These are phyloP conservation scores for Phytophthora pseudosyringae DNA, from an alignment of 352 stramenopile species.

Conservation along the genomic window DNA sequence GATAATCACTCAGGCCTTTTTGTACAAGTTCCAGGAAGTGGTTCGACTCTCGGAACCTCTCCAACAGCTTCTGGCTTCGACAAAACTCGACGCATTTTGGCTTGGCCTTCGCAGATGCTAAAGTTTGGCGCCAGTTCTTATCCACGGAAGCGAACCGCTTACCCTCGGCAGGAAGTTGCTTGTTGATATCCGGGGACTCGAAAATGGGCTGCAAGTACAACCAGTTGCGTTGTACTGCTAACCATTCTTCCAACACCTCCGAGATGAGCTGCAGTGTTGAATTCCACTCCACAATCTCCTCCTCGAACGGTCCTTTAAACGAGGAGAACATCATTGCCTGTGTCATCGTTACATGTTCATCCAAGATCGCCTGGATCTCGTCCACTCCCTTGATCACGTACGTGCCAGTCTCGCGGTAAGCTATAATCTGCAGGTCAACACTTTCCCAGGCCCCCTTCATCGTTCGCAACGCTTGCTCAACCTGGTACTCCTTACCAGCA, in stretches of 20 bases:
- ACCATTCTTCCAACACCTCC: slow-evolving; percentile 95
- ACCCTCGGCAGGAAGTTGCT: slow-evolving; percentile 93
- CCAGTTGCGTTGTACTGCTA: slow-evolving; percentile 95
- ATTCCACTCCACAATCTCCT: slow-evolving; percentile 95
- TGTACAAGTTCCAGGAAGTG: slow-evolving; percentile 94
- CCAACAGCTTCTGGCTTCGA: slow-evolving; percentile 91
- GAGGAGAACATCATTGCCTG: slow-evolving; percentile 96
- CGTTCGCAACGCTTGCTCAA: slow-evolving; percentile 92
- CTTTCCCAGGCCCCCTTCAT: slow-evolving; percentile 93
- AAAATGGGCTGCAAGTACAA: slow-evolving; percentile 97
- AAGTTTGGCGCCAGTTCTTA: slow-evolving; percentile 95
- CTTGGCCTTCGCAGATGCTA: slow-evolving; percentile 88
- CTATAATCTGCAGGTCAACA: slow-evolving; percentile 90
- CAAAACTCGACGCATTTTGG: slow-evolving; percentile 94
- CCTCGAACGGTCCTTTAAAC: slow-evolving; percentile 96
- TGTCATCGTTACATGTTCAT: slow-evolving; percentile 97
- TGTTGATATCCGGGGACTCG: slow-evolving; percentile 96
- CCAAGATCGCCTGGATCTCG: slow-evolving; percentile 94
- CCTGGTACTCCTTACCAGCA: slow-evolving; percentile 95
- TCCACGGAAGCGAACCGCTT: slow-evolving; percentile 96
- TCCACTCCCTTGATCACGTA: slow-evolving; percentile 96
- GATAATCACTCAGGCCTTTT: slow-evolving; percentile 92
- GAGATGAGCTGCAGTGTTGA: slow-evolving; percentile 90
- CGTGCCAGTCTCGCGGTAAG: slow-evolving; percentile 94
- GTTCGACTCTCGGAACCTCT: slow-evolving; percentile 95